Evolutionary conservation across 2,329 filamentous ascomycete genomes (phyloP).

Genomic region (Aureobasidium leucospermi): DNA sequence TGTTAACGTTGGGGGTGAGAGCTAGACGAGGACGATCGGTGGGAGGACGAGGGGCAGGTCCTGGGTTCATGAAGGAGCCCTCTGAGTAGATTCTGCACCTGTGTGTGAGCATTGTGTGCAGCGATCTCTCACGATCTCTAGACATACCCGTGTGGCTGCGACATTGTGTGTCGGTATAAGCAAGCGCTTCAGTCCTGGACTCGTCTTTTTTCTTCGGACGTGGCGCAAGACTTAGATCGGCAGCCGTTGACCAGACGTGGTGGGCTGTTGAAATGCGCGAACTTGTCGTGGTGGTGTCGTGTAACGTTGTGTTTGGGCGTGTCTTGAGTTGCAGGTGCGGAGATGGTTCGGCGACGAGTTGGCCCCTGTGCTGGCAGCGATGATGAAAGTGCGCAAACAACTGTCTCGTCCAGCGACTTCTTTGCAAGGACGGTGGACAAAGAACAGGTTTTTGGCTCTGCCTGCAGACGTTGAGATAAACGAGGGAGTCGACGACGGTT

Average conservation of each 20-base stretch:
- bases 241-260: neutral
- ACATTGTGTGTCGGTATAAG: neutral
- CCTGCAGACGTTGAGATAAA: slow-evolving; percentile 2
- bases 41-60: slow-evolving; percentile 85
- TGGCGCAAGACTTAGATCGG: neutral
- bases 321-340: neutral
- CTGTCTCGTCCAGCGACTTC: neutral
- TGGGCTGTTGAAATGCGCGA: neutral
- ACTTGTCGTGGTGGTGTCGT: neutral
- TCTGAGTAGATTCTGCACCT: slow-evolving; percentile 49
- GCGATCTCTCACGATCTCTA: neutral
- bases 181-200: neutral
- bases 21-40: slow-evolving; percentile 67
- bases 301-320: neutral
- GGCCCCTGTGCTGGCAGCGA: neutral
- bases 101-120: neutral
- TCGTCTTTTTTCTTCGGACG: neutral
- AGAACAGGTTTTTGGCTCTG: neutral
- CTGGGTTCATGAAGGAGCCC: slow-evolving; percentile 88
- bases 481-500: slow-evolving; percentile 2
- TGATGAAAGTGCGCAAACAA: neutral
- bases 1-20: slow-evolving; percentile 65
- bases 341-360: neutral
- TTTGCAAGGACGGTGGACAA: neutral
- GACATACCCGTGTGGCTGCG: slow-evolving; percentile 13